phyloP scores from a whole-genome alignment of 345 rosid genomes.

The Lumnitzera racemosa region DNA sequence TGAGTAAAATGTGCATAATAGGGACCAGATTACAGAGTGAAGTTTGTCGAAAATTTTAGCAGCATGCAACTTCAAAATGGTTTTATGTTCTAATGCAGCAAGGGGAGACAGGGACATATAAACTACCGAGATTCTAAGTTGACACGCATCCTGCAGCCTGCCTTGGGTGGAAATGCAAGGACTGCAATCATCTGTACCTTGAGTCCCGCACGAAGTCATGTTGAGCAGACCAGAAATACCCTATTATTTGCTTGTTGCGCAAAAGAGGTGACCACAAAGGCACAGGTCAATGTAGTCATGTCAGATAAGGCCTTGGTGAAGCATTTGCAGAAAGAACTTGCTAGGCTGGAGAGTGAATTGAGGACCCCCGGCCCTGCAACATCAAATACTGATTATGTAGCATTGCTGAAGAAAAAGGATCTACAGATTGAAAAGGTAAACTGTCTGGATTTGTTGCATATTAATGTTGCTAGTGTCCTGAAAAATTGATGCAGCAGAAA shows the following conservation, averaged over 20 bases:
- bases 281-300: constrained; percentile 97
- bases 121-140: constrained; percentile 95
- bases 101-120: constrained; percentile 88
- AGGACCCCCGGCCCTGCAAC: constrained; percentile 55
- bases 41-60: too few relatives aligned
- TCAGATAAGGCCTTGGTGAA: constrained; percentile 97
- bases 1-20: too few relatives aligned
- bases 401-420: constrained; percentile 73
- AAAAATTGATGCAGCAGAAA: too few relatives aligned
- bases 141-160: constrained; percentile 90
- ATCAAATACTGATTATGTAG: constrained; percentile 52
- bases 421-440: constrained; percentile 85
- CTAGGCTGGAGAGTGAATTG: constrained; percentile 89
- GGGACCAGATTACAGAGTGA: too few relatives aligned
- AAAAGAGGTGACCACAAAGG: constrained; percentile 91
- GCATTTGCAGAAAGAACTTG: constrained; percentile 86
- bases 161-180: constrained; percentile 95
- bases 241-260: constrained; percentile 96
- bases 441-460: constrained; percentile 1
- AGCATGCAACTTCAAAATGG: too few relatives aligned
- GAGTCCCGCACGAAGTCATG: constrained; percentile 96
- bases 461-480: not conserved
- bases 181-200: constrained; percentile 92
- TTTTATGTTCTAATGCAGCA: constrained; percentile 38
- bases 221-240: constrained; percentile 96